Evolutionary conservation across 1,139 yeast genomes (phyloP).

Genomic region (Wickerhamiella infanticola): DNA sequence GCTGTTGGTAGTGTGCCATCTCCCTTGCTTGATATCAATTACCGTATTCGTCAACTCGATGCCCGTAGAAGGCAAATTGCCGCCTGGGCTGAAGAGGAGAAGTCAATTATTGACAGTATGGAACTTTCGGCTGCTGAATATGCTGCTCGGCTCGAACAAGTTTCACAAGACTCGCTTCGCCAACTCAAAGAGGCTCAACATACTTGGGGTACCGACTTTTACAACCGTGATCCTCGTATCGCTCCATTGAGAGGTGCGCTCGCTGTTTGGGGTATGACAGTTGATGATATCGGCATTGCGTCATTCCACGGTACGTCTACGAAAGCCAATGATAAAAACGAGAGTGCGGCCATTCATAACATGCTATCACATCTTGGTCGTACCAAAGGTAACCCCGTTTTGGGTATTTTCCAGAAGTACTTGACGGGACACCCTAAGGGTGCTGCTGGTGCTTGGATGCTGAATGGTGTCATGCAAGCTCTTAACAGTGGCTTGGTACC

Average conservation of each 20-base stretch:
- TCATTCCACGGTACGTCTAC: constrained; percentile 99
- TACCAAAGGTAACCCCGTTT: constrained; percentile 91
- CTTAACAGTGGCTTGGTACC: constrained; percentile 89
- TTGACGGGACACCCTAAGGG: constrained; percentile 99
- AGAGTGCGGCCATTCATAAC: constrained; percentile 72
- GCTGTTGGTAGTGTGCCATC: constrained; percentile 20
- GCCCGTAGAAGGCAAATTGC: constrained; percentile 65
- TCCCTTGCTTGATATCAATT: constrained; percentile 71
- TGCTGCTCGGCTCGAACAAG: constrained; percentile 78
- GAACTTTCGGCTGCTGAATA: constrained; percentile 31
- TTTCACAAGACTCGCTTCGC: constrained; percentile 67
- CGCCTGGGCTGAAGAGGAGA: constrained; percentile 73
- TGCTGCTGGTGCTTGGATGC: constrained; percentile 99
- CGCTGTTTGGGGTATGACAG: constrained; percentile 80
- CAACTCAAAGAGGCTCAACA: constrained; percentile 82
- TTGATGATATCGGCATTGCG: constrained; percentile 92
- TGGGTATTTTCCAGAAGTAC: constrained; percentile 97
- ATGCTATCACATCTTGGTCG: constrained; percentile 96
- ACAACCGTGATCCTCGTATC: constrained; percentile 78
- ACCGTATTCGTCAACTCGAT: constrained; percentile 85
- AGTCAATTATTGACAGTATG: constrained; percentile 53
- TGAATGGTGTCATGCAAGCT: constrained; percentile 94
- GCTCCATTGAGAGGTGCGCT: constrained; percentile 95
- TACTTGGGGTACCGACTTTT: constrained; percentile 94
- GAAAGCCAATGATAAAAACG: constrained; percentile 96